A percentile compares a stretch with the other conserved stretches of the same genome.
Evolutionary conservation across 257 asterid genomes (phyloP).

Genomic region (Echites panduratus): DNA sequence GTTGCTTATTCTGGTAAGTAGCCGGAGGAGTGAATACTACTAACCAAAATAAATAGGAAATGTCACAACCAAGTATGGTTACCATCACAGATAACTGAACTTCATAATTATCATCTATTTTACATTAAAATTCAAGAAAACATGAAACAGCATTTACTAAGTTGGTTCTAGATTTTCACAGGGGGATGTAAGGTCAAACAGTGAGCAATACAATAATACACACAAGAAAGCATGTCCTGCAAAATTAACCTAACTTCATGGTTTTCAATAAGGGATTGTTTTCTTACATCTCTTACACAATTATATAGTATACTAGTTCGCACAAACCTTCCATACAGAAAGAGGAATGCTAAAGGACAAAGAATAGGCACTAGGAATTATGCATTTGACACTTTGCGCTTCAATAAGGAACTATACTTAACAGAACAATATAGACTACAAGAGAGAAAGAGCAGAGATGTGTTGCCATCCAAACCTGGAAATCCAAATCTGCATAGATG

Average conservation of each 20-base stretch:
- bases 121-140: background rate
- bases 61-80: background rate
- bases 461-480: slow-evolving; percentile 52
- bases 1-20: background rate
- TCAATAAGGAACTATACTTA: background rate
- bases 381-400: background rate
- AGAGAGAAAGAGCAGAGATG: slow-evolving; percentile 7
- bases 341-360: background rate
- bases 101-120: background rate
- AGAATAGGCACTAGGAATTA: background rate
- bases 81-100: background rate
- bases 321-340: background rate
- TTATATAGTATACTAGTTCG: background rate
- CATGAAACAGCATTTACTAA: background rate
- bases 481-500: slow-evolving; percentile 62
- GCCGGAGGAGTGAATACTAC: slow-evolving; percentile 9
- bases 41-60: background rate
- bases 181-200: background rate
- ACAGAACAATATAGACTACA: background rate
- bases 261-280: no score
- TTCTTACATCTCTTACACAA: no score
- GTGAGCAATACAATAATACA: no score
- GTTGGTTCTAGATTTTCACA: background rate
- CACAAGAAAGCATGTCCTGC: background rate
- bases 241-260: background rate